Evolutionary conservation across 2,329 filamentous ascomycete genomes (phyloP), one percentile per base, ranked within the genome.

Genomic region (Chaetomium sp.): DNA sequence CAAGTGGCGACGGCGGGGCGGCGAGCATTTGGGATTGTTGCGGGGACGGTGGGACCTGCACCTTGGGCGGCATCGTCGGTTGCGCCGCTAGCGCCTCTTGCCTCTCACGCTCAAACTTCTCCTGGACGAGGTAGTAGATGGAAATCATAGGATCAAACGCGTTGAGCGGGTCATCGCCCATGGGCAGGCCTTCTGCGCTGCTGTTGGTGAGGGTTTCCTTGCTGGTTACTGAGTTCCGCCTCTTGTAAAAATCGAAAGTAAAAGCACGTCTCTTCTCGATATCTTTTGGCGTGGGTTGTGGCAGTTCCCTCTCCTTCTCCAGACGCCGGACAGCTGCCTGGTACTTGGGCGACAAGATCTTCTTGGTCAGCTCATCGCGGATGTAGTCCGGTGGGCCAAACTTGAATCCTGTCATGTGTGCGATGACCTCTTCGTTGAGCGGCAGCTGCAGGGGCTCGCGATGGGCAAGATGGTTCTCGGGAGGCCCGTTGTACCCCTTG

Each of bases 331-430:
- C 83, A 6, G 92, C 93, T 65, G 89, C 87, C 72, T 96, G 92
- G 71, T 99, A 99, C 49, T 98, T 94, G 7, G 96, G 93, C 0
- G 93, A 97, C 72, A 96, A 91, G 66, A 99, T 85, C n/a, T 93
- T 86, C 68, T 90, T 91, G 10, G 88, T 91, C 51, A 99, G 84
- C 74, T 97, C 92, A 2, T 86, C 81, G 63, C 86, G 89, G 74
- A 99, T 97, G 63, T 87, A 86, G 60, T 97, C 93, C 1, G 92
- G 85, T 0, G 92, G 85, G 0, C 95, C 95, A 79, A 98, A 99
- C 76, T 98, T 96, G 76, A 99, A 99, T 2, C 95, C 95, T 27
- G 93, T 96, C 95, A 99, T 99, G 71, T 91, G 93, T 57, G 92
- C 87, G 63, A 99, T 86, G 4, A 98, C 89, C 51, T 91, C 89